Evolutionary conservation across 1,284 basidiomycete species (phyloP), one percentile per base, ranked within the genome.

Genomic region (Cerrena zonata): DNA sequence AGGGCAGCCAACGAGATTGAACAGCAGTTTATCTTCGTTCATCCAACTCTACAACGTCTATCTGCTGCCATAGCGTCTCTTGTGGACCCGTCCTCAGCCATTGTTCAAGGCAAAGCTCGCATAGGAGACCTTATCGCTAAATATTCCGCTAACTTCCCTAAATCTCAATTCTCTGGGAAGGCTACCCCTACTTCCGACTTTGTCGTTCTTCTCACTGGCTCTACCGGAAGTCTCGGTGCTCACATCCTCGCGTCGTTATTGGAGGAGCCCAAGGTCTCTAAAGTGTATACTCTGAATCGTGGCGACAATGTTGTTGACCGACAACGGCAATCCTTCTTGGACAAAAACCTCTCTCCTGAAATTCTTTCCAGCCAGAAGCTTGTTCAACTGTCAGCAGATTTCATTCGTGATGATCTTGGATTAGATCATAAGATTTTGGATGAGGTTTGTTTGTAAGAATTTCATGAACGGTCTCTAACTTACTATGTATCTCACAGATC

Each of bases 321-420:
- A 21, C 71, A 72, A 22, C 40, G 49, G 2, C 50, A 47, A 1
- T 58, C 55, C 0, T 69, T 73, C 44, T 50, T 56, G 23, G 65
- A 67, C 11, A 58, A 63, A 2, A 64, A 65, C 3, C 50, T 72
- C 5, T 64, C 72, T 27, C 43, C 50, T 2, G 36, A 45, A 2
- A 40, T 70, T 0, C 50, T 72, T 11, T 49, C 61, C 2, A 64
- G 61, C 0, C 38, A 55, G 18, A 71, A 68, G 48, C 50, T 74
- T 4, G 42, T 59, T 7, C 55, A 64, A 10, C 13, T 71, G 22
- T 63, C 69, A 46, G 65, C 58, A 2, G 61, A 66, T 27, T 53
- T 61, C 3, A 36, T 58, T 0, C 45, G 52, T 11, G 52, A 55
- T 3, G 49, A 63, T 18, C 55, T 69, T 3, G 66, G 60, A 48